phyloP scores from a whole-genome alignment of 805 yeast genomes.

The Candida railenensis region DNA sequence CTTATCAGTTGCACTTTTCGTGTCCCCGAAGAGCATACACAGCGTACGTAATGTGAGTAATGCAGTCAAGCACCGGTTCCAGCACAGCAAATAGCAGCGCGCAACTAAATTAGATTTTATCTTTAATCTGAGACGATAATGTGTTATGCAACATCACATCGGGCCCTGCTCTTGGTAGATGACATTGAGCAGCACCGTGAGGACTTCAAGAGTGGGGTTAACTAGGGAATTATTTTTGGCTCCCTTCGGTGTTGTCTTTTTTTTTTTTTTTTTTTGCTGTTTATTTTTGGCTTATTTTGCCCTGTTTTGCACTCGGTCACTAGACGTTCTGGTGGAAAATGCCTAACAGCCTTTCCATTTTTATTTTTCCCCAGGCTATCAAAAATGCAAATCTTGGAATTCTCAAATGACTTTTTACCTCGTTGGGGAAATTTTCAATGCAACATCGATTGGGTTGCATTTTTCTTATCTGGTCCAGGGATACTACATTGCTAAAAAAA shows the following conservation, averaged over 20 bases:
- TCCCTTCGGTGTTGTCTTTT: no score
- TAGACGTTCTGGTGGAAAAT: no score
- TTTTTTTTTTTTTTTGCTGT: neutral
- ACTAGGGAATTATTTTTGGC: neutral
- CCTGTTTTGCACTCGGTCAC: no score
- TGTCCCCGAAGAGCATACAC: neutral
- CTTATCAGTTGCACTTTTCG: neutral
- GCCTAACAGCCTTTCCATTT: neutral
- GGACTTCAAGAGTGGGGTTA: neutral
- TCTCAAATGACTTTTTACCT: neutral
- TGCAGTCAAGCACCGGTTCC: neutral
- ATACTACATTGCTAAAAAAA: neutral
- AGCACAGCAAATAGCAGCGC: neutral
- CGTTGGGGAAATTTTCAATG: neutral
- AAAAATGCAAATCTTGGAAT: neutral
- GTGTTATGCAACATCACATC: neutral
- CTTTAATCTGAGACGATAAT: no score
- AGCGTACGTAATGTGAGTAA: neutral
- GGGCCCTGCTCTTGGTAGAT: no score
- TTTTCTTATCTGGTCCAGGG: neutral
- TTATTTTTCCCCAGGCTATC: neutral
- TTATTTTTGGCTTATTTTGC: neutral
- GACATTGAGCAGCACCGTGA: no score
- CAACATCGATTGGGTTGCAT: slow-evolving; percentile 1
- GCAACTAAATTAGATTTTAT: no score